These are phyloP conservation scores for Leptosphaerulina australis DNA, from an alignment of 2,329 filamentous ascomycete species.

Conservation along the genomic window DNA sequence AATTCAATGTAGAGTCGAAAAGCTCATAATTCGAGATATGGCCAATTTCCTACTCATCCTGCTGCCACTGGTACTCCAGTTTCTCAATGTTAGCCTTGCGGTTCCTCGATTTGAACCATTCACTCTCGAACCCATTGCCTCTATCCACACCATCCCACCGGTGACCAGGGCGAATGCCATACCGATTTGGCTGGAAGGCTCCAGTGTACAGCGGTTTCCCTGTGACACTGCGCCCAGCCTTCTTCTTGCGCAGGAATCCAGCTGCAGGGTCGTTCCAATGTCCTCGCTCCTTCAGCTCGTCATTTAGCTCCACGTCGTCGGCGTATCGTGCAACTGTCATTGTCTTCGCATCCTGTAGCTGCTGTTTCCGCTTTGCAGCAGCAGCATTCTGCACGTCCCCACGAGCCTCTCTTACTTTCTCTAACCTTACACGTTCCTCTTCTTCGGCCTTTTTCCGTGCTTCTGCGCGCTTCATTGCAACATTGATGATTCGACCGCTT, in stretches of 20 bases:
- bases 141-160: slow-evolving; percentile 97
- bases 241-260: slow-evolving; percentile 69
- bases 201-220: slow-evolving; percentile 77
- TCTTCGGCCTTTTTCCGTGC: slow-evolving; percentile 79
- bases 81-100: slow-evolving; percentile 75
- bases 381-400: slow-evolving; percentile 83
- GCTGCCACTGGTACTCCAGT: slow-evolving; percentile 92
- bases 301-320: slow-evolving; percentile 88
- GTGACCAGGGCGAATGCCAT: slow-evolving; percentile 90
- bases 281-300: slow-evolving; percentile 74
- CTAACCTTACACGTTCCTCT: slow-evolving; percentile 66
- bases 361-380: slow-evolving; percentile 67
- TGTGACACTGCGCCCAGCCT: slow-evolving; percentile 53
- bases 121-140: slow-evolving; percentile 88
- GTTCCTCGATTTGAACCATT: slow-evolving; percentile 90
- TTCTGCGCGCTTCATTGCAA: slow-evolving; percentile 88
- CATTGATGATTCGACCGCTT: slow-evolving; percentile 89
- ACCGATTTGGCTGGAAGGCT: slow-evolving; percentile 84
- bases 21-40: not conserved
- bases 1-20: not conserved
- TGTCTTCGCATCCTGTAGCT: slow-evolving; percentile 78
- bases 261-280: slow-evolving; percentile 96
- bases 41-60: slow-evolving; percentile 70
- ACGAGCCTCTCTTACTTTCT: slow-evolving; percentile 72
- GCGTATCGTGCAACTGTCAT: slow-evolving; percentile 78